Evolutionary conservation across 2,329 filamentous ascomycete species (phyloP).

Genomic region (Penicillium sumatraense): DNA sequence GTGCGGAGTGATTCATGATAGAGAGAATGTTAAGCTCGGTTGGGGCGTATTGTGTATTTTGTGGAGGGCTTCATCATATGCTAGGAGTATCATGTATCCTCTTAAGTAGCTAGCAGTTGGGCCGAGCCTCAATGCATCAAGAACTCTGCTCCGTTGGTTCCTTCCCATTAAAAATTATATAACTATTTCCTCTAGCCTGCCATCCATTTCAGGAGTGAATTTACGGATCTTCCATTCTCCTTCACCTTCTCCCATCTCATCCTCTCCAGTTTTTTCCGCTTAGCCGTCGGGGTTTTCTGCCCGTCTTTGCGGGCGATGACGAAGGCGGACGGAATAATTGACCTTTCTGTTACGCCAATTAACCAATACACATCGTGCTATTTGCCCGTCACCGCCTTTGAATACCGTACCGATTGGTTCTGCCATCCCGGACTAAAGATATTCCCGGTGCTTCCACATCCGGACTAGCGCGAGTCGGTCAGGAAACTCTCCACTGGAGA

Average conservation of each 20-base stretch:
- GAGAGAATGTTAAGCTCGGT: conserved; percentile 35
- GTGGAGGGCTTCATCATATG: not conserved
- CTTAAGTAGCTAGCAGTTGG: not conserved
- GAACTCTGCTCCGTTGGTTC: not conserved
- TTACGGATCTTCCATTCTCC: not conserved
- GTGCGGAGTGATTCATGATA: conserved; percentile 33
- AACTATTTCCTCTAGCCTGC: not conserved
- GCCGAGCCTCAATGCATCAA: not conserved
- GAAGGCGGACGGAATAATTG: conserved; percentile 29
- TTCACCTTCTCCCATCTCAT: not conserved
- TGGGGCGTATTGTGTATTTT: conserved; percentile 16
- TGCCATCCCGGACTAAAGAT: conserved; percentile 28
- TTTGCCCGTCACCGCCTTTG: not conserved
- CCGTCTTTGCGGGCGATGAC: conserved; percentile 35
- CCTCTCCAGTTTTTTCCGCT: not conserved
- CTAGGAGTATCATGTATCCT: not conserved
- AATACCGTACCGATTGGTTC: conserved; percentile 7
- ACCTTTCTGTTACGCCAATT: conserved; percentile 9
- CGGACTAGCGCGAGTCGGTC: conserved; percentile 31
- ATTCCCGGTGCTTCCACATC: conserved; percentile 28
- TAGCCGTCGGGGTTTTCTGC: conserved; percentile 21
- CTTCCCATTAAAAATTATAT: not conserved
- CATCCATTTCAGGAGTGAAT: no score
- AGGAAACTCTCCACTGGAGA: conserved; percentile 39
- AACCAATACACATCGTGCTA: not conserved